Base-by-base conservation (phyloP, 257 asterid genomes). In the Scutellaria galericulata region DNA sequence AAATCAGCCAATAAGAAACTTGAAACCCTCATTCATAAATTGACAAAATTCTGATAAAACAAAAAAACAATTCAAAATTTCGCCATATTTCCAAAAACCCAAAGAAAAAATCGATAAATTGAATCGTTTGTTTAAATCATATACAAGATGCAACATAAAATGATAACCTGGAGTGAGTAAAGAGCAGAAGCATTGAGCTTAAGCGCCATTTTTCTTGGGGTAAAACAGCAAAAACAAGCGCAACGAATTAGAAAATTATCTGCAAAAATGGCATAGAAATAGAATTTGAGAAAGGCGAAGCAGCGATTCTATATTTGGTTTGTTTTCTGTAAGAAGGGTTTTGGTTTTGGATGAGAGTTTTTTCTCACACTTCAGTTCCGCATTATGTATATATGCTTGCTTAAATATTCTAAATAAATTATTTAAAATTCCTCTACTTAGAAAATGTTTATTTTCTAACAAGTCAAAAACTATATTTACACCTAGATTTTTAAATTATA, bases 171-270 rank as follows among this genome's bases (percentile, higher is more conserved):
- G 56, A 71, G 76, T n/a, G 73, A 75, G 64, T 65, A 75, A 42
- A 83, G 75, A 50, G 83, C 82, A 9, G 88, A 79, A 58, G 89
- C 81, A 66, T 78, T 79, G 71, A 86, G 83, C 68, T 84, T 83
- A 83, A 86, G 87, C 64, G 92, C 77, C 90, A 86, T 90, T 64
- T 79, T 37, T 35, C 41, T 18, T 8, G 27, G 27, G 60, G 60
- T 24, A 6, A 24, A 64, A 37, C 48, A 22, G 63, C 55, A 67
- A 62, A 47, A 39, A n/a, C 20, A 1, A 7, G 5, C 4, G 47
- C 44, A 9, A 35, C 40, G 5, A 35, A 3, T 47, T 18, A 13
- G 39, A 39, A 48, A 47, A 68, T 64, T 61, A 63, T 8, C 42
- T 5, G 24, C 37, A 27, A 18, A 55, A 65, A 6, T 27, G 18